Percentiles rank a stretch among this genome's conserved stretches.
Evolutionary conservation across 176 grass and related monocot genomes (phyloP).

Genomic region (Avena atlantica): DNA sequence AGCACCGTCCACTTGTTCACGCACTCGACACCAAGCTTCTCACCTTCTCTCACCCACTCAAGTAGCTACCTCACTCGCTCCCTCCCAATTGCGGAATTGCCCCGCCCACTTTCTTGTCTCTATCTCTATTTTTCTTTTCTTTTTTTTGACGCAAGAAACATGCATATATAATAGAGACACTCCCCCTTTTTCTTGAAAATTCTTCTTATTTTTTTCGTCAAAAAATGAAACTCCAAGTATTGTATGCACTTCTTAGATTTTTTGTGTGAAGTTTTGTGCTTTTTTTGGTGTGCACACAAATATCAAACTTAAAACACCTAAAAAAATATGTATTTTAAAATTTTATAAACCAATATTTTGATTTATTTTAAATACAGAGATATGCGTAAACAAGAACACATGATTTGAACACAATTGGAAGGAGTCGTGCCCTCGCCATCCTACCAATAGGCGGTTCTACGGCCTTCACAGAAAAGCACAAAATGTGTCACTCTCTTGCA

Average conservation of each 20-base stretch:
- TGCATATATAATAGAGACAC: neutral
- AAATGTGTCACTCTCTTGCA: neutral
- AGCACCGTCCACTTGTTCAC: slow-evolving; percentile 21
- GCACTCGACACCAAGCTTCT: neutral
- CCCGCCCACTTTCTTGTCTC: neutral
- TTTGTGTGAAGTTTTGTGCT: neutral
- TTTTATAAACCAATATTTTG: neutral
- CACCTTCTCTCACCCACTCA: slow-evolving; percentile 3
- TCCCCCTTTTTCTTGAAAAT: too few species aligned
- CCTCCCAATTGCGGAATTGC: neutral
- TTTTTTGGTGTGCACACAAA: neutral
- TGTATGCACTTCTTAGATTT: neutral
- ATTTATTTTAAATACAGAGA: neutral
- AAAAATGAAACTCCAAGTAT: too few species aligned
- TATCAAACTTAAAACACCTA: neutral
- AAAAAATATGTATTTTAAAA: neutral
- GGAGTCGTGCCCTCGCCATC: neutral
- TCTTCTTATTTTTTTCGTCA: too few species aligned
- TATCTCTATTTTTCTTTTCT: neutral
- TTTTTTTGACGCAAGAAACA: neutral
- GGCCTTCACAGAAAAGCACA: neutral
- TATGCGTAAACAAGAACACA: neutral
- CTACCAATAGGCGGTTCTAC: neutral
- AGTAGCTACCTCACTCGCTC: neutral
- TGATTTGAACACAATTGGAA: neutral